These are phyloP conservation scores for Myriosclerotinia curreyana DNA, from an alignment of 2,329 filamentous ascomycete genomes.

Conservation along the genomic window DNA sequence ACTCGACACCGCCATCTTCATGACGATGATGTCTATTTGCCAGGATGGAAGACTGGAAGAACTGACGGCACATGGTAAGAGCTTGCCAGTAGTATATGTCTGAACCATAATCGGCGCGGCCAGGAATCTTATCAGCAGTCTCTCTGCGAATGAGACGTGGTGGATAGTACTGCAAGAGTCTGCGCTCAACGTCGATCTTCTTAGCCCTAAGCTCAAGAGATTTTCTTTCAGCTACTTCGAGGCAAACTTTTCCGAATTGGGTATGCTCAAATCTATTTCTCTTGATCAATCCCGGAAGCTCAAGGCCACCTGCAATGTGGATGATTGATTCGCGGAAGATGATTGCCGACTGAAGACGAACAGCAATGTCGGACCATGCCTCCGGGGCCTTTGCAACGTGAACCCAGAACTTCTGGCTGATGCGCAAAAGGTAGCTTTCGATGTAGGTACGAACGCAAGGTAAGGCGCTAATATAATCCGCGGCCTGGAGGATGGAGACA, in stretches of 20 bases:
- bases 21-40: constrained; percentile 28
- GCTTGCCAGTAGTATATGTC: constrained; percentile 38
- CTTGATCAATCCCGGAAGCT: constrained; percentile 26
- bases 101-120: constrained; percentile 32
- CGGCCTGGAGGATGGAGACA: constrained; percentile 30
- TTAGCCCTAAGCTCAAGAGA: constrained; percentile 27
- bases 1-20: constrained; percentile 32
- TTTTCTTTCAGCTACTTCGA: constrained; percentile 29
- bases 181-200: constrained; percentile 32
- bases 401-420: constrained; percentile 32
- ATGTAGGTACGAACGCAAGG: constrained; percentile 27
- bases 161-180: constrained; percentile 32
- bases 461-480: constrained; percentile 27
- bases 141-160: constrained; percentile 28
- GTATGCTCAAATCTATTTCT: constrained; percentile 17
- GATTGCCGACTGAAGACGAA: constrained; percentile 31
- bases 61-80: constrained; percentile 32
- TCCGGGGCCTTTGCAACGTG: constrained; percentile 28
- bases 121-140: constrained; percentile 24
- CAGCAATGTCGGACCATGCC: constrained; percentile 33
- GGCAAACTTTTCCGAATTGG: constrained; percentile 21
- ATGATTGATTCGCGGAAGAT: constrained; percentile 37
- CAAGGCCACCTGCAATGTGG: constrained; percentile 33
- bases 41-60: constrained; percentile 24
- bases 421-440: constrained; percentile 34